Base-by-base conservation (phyloP, 345 rosid species). In the Nasturtium officinale region DNA sequence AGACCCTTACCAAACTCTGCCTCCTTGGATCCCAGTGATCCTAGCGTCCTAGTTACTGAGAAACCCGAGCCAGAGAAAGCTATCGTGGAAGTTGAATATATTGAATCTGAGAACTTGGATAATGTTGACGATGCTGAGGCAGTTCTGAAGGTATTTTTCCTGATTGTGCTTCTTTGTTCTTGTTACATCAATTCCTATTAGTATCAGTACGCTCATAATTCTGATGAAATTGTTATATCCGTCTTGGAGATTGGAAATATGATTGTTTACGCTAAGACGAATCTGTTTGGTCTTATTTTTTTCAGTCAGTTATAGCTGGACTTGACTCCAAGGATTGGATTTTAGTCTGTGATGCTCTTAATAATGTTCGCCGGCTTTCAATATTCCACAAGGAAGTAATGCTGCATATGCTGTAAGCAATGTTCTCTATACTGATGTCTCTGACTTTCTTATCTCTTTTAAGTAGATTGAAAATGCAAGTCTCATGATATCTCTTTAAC, bases 251-350 rank as follows among this genome's bases (percentile, higher is more conserved):
- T 20, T 61, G 56, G 38, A 16, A 29, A 20, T 29, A 30, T 28
- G 38, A 28, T 58, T 76, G n/a, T 62, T 69, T 69, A 62, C 35
- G 21, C 43, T 52, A 37, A 50, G 35, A 75, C 3, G 9, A 55
- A 43, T 64, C 52, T 21, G 56, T 64, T 76, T 69, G 43, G 28
- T 69, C 46, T 62, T 33, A 30, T 50, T 26, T 47, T 55, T 56
- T 63, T 60, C 84, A 88, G 94, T 68, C 78, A n/a, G 87, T 91
- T 67, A 53, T 91, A 51, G 71, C 84, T 76, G 96, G 93, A 43
- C 83, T 90, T 18, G 92, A 89, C 69, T 94, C 98, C 70, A 94
- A 89, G 75, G 90, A 91, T 72, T 94, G 98, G 98, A 78, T 88
- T 69, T 62, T 78, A 61, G 85, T 85, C 69, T 90, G 96, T 82